Base-by-base conservation (phyloP, 257 asterid genomes). In the Plantago ovata region DNA sequence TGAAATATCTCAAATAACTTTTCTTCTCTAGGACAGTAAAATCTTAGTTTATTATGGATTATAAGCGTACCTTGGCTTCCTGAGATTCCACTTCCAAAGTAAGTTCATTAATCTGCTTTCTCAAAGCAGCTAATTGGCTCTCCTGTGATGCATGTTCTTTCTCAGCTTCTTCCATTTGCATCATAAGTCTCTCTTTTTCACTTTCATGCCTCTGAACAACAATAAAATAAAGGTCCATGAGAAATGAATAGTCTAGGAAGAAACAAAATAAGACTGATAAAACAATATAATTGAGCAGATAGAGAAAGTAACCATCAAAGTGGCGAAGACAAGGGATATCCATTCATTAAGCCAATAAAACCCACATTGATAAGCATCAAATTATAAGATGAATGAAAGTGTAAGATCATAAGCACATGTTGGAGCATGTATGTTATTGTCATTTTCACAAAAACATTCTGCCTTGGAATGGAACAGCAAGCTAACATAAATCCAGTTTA, bases 161-260 rank as follows among this genome's bases (percentile, higher is more conserved):
- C 67, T 84, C 84, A 63, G 60, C 88, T 69, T 80, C 96, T 77
- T 93, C 99, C 91, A 84, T 68, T 76, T 86, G 96, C 97, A 93
- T 89, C 53, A 81, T 67, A 65, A 89, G 95, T 64, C 94, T 77
- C 80, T 84, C 95, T 65, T 69, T 69, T 69, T 82, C 89, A 84
- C 82, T 93, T 63, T 84, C 95, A 51, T 89, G 97, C 60, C 79
- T 95, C 99, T 89, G 62, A 32, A 67, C 3, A 4, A 69, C 54
- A 64, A 65, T 32, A 46, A 58, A 39, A 70, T 20, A 56, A 47
- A 20, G 15, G n/a, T 61, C 19, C 38, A 15, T 38, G 42, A 33
- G 62, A n/a, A 40, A 60, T 61, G 22, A 62, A 15, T n/a, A 39
- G 32, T 44, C 53, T 51, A 64, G 53, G 43, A 43, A 38, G 54